Evolutionary conservation across 345 rosid genomes (phyloP).

Genomic region (Acer yangbiense): DNA sequence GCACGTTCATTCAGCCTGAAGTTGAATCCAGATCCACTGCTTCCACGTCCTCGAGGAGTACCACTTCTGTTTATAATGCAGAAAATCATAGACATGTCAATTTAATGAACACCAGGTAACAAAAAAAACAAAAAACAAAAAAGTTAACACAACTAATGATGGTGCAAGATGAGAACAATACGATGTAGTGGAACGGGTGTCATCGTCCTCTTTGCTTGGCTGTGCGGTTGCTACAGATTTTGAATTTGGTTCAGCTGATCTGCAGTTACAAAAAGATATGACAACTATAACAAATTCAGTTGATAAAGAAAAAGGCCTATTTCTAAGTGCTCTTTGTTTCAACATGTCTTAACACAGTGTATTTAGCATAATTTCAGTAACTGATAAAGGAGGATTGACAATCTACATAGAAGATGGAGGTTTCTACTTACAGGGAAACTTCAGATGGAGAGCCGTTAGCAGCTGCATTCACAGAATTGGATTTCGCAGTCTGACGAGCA

Average conservation of each 20-base stretch:
- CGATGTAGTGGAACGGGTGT: conserved; percentile 80
- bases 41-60: conserved; percentile 55
- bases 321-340: neutral
- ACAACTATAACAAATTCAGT: neutral
- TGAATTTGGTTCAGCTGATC: conserved; percentile 50
- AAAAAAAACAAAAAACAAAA: conserved; percentile 1
- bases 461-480: conserved; percentile 40
- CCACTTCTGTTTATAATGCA: conserved; percentile 49
- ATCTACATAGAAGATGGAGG: neutral
- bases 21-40: conserved; percentile 74
- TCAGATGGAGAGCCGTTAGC: conserved; percentile 31
- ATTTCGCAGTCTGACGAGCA: conserved; percentile 47
- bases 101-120: neutral
- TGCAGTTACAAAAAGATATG: conserved; percentile 32
- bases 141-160: neutral
- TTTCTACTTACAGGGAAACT: conserved; percentile 50
- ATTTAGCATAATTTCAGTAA: conserved; percentile 2
- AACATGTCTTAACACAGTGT: neutral
- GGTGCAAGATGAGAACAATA: conserved; percentile 41
- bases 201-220: conserved; percentile 74
- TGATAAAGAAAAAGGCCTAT: neutral
- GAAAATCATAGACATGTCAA: neutral
- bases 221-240: conserved; percentile 41
- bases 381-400: neutral
- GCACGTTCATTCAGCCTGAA: conserved; percentile 96